Base-by-base conservation (phyloP, 108 stramenopile species). In the Cyclostephanos tholiformis region DNA sequence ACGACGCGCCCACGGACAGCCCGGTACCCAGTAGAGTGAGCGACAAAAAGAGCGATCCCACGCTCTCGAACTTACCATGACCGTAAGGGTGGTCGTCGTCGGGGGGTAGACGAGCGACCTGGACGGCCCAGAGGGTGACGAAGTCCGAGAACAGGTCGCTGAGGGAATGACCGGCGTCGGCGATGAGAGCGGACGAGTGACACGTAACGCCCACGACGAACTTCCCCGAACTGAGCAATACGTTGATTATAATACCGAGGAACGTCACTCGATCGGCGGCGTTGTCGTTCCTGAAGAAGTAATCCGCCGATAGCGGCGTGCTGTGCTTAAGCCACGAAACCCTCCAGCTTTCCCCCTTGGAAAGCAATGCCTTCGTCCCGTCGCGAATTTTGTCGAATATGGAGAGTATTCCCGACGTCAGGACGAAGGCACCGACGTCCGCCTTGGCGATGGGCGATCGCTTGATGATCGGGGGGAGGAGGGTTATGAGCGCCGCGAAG, bases 71-170 rank as follows among this genome's bases (percentile, higher is more conserved):
- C 74, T 96, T 95, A n/a, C 93, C 97, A 74, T 99, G 97, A 11
- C 98, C 98, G 71, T 97, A 98, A 1, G 97, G 98, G 73, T 98
- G 98, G 85, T 92, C 91, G 51, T 91, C 91, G 71, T 92, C 91
- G 14, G 94, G 88, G 19, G 94, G 94, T n/a, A 95, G 69, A 6
- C 94, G 83, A 10, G 84, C 94, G 23, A 95, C 69, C 56, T 89
- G 88, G 14, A 97, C 91, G 13, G 94, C 94, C 87, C 91, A 95
- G 14, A 99, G 69, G 14, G 98, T 98, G 17, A 99, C 92, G 63
- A 97, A 93, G 74, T 99, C 98, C 35, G 82, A 84, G 44, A 96
- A 80, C 38, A 99, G 75, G 82, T 99, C 98, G 35, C 83, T 85
- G 26, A 97, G 62, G 3, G 93, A 94, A 85, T 99, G 98, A 5